These are phyloP conservation scores for Aspergillus egyptiacus DNA, from an alignment of 495 filamentous ascomycete species.

Conservation along the genomic window DNA sequence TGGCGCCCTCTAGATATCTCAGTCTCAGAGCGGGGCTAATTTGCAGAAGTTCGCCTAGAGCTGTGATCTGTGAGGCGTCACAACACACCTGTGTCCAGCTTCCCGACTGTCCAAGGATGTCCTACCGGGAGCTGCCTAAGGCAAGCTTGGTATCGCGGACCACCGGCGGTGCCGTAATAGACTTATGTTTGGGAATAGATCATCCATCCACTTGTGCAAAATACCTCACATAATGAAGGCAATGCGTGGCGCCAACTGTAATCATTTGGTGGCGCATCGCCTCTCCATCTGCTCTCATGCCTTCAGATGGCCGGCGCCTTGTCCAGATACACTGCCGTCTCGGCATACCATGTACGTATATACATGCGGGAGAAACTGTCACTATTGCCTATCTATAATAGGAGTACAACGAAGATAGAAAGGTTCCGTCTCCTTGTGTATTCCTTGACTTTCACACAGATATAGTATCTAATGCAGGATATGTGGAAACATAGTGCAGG, in stretches of 20 bases:
- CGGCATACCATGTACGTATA: too few species aligned
- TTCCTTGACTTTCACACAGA: too few species aligned
- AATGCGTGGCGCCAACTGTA: neutral
- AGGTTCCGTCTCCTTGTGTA: neutral
- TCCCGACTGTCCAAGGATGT: neutral
- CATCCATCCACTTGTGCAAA: neutral
- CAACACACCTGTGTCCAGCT: neutral
- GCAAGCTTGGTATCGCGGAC: neutral
- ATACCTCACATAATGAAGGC: neutral
- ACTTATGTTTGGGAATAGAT: neutral
- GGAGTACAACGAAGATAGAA: neutral
- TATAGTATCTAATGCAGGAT: too few species aligned
- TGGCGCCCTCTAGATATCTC: neutral
- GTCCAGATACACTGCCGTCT: neutral
- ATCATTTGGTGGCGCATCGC: conserved; percentile 2
- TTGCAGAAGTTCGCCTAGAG: neutral
- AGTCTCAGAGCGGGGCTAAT: neutral
- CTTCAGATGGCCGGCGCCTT: neutral
- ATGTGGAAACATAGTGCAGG: too few species aligned
- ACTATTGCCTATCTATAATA: neutral
- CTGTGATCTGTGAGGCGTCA: too few species aligned
- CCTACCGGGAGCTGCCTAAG: neutral
- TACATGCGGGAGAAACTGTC: neutral
- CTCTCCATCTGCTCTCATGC: neutral
- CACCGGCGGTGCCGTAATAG: neutral